Evolutionary conservation across 768 basidiomycete genomes (phyloP).

Genomic region (Boletus fagicola): DNA sequence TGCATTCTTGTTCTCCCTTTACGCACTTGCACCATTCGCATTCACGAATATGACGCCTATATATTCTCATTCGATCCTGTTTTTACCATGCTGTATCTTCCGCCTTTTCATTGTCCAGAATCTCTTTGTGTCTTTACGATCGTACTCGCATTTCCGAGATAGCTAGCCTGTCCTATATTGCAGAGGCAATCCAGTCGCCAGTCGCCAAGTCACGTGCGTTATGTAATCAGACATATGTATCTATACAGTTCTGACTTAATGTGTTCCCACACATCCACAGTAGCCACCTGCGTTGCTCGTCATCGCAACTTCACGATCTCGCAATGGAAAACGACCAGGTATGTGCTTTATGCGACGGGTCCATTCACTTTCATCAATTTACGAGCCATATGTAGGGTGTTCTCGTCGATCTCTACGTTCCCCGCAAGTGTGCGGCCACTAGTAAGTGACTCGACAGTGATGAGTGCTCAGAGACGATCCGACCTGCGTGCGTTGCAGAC

Average conservation of each 20-base stretch:
- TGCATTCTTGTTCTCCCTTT: slow-evolving; percentile 24
- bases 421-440: slow-evolving; percentile 98
- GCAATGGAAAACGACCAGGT: slow-evolving; percentile 93
- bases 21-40: slow-evolving; percentile 19
- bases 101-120: not conserved
- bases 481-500: slow-evolving; percentile 48
- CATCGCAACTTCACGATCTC: slow-evolving; percentile 16
- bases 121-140: not conserved
- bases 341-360: slow-evolving; percentile 25
- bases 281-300: not conserved
- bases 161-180: not conserved
- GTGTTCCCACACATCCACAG: slow-evolving; percentile 28
- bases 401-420: slow-evolving; percentile 99
- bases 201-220: not conserved
- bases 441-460: slow-evolving; percentile 54
- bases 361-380: not conserved
- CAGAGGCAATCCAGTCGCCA: slow-evolving; percentile 1
- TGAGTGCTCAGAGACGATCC: not conserved
- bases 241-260: slow-evolving; percentile 35
- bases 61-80: slow-evolving; percentile 13
- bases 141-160: not conserved
- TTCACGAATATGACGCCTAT: slow-evolving; percentile 17
- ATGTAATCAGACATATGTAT: slow-evolving; percentile 5
- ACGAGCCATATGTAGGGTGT: slow-evolving; percentile 59
- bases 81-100: slow-evolving; percentile 6